phyloP scores from a whole-genome alignment of 495 filamentous ascomycete genomes.

The Aspergillus nanangensis region DNA sequence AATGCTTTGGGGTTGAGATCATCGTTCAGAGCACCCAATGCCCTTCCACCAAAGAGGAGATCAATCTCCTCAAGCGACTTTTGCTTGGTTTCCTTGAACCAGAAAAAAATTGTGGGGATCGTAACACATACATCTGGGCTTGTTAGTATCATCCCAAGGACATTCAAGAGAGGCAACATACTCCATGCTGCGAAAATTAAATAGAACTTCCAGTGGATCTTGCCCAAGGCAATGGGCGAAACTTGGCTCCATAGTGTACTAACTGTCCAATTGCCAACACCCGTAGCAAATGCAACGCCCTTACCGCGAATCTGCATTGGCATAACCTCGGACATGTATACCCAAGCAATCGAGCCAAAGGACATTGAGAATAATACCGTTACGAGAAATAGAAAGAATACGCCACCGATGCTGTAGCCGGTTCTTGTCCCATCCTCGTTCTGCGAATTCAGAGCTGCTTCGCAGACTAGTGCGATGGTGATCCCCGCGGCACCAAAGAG shows the following conservation, averaged over 20 bases:
- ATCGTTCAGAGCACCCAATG: slow-evolving; percentile 37
- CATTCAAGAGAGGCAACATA: slow-evolving; percentile 14
- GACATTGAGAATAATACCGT: slow-evolving; percentile 40
- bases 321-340: slow-evolving; percentile 48
- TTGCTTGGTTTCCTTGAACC: slow-evolving; percentile 53
- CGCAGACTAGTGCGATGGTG: slow-evolving; percentile 36
- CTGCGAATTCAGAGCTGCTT: slow-evolving; percentile 36
- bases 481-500: slow-evolving; percentile 38
- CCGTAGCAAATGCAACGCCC: slow-evolving; percentile 44
- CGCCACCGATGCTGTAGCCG: slow-evolving; percentile 36
- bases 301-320: slow-evolving; percentile 45
- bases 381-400: slow-evolving; percentile 46
- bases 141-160: not conserved
- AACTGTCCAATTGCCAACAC: slow-evolving; percentile 47
- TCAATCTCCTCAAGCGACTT: slow-evolving; percentile 54
- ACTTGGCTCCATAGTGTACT: slow-evolving; percentile 48
- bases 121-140: slow-evolving; percentile 23
- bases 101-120: slow-evolving; percentile 41
- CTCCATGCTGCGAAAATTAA: slow-evolving; percentile 41
- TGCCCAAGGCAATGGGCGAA: slow-evolving; percentile 41
- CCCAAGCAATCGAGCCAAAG: slow-evolving; percentile 43
- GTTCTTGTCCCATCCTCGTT: slow-evolving; percentile 27
- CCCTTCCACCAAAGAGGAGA: slow-evolving; percentile 45
- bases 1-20: slow-evolving; percentile 8
- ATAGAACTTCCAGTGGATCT: slow-evolving; percentile 43